Evolutionary conservation across 352 stramenopile species (phyloP), one percentile per base, ranked within the genome.

Genomic region (Phytophthora idaei): DNA sequence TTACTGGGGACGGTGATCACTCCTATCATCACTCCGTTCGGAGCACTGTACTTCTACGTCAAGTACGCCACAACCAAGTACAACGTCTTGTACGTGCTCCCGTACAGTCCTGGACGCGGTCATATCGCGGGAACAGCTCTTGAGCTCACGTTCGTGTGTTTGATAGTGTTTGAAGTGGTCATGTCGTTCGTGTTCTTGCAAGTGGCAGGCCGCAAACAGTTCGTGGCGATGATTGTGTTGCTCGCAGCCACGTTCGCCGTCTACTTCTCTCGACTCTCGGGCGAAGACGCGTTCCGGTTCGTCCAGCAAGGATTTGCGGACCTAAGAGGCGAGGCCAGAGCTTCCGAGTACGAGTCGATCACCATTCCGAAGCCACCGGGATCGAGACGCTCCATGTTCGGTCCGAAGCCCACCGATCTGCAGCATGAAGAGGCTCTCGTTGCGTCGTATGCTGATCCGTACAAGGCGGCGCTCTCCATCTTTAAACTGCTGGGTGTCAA

Each of bases 31-130:
- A 93, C 85, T 14, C 87, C 81, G 4, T 93, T 94, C 45, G 87
- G 83, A 5, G 85, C 84, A 21, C 58, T 92, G 15, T 94, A 89
- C 71, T 94, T 94, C 63, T 92, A 90, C 61, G 67, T 94, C 67
- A 92, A 93, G 58, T 86, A 76, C 45, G 41, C 49, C 36, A 85
- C 81, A 7, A 85, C 76, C 60, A 94, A 94, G 78, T 94, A 94
- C 76, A 93, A 93, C 56, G 85, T 90, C 50, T 50, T 94, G 9
- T 94, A 94, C 49, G 87, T 94, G 29, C 57, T 89, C 21, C 83
- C 84, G 11, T 89, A 87, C 64, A 92, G 70, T 27, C 71, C 85
- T 5, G 87, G 87, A 7, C 78, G 81, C 25, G 85, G 83, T 25
- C 79, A 92, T 60, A 77, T 93, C 31, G 80, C 82, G 27, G 75